Base-by-base conservation (phyloP, 1,284 basidiomycete genomes). In the Ganoderma leucocontextum region DNA sequence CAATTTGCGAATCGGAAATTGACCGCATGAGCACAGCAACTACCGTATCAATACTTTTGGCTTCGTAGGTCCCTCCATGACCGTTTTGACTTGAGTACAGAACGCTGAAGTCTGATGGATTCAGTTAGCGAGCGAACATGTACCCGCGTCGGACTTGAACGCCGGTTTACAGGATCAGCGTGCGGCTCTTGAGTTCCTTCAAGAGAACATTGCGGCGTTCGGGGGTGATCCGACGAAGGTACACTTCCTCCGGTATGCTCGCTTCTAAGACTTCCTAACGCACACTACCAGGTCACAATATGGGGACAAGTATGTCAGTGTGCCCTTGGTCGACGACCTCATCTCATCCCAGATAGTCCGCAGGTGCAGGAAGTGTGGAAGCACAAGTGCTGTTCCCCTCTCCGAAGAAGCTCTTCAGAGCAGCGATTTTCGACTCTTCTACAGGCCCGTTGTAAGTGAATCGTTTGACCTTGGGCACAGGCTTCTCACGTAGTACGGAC, bases 201-300 rank as follows among this genome's bases (percentile, higher is more conserved):
- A 89, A 68, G 75, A 87, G 13, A 90, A 92, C 69, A 86, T 93
- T 39, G 81, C 80, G 0, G 79, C 80, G 0, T 92, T 93, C 73
- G 90, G 91, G 2, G 91, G 91, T 0, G 88, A 92, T 76, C 83
- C 86, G 19, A 71, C 76, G 49, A 89, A 89, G 79, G 88, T 87
- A 67, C 25, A 64, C 41, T 36, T 19, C 53, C 12, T 25, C 42
- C n/a, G 5, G 42, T 25, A 22, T 33, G 33, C 42, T 4, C 22
- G 22, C 36, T 44, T 39, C 57, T 29, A 58, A 55, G 12, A 44
- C 38, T n/a, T 52, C 36, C 36, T 38, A 17, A 42, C 57, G 47
- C n/a, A 35, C 29, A 64, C 19, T 12, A 19, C 9, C 63, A 89
- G 87, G 85, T 89, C 25, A 88, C 87, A 13, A 86, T 88, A 36